These are phyloP conservation scores for Puya raimondii DNA, from an alignment of 176 grass and related monocot species.

Conservation along the genomic window DNA sequence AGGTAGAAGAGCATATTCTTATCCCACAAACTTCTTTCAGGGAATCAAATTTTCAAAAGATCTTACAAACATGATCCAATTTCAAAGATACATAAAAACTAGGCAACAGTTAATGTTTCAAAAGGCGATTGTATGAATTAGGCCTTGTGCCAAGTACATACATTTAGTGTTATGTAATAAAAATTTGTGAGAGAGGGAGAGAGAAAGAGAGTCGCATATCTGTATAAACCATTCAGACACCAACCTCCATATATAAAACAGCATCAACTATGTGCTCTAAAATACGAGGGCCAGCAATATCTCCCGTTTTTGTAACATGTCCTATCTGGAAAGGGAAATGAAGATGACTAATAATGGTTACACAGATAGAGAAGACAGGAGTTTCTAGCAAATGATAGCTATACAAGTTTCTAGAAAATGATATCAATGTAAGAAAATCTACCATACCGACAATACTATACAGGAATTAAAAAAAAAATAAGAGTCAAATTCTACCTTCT, in stretches of 20 bases:
- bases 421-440: no score
- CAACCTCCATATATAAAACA: conserved; percentile 98
- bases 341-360: conserved; percentile 5
- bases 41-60: no score
- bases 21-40: no score
- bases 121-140: neutral
- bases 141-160: neutral
- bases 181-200: neutral
- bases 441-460: no score
- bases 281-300: conserved; percentile 86
- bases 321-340: conserved; percentile 56
- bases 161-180: neutral
- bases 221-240: neutral
- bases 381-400: no score
- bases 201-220: neutral
- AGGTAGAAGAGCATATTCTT: no score
- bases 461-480: no score
- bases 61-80: neutral
- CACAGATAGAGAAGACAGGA: neutral
- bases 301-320: conserved; percentile 85
- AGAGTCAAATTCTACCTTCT: no score
- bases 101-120: neutral
- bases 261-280: conserved; percentile 97
- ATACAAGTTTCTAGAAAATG: no score
- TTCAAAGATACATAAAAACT: neutral